Base-by-base conservation (phyloP, 257 asterid genomes). In the Scutellaria galericulata region DNA sequence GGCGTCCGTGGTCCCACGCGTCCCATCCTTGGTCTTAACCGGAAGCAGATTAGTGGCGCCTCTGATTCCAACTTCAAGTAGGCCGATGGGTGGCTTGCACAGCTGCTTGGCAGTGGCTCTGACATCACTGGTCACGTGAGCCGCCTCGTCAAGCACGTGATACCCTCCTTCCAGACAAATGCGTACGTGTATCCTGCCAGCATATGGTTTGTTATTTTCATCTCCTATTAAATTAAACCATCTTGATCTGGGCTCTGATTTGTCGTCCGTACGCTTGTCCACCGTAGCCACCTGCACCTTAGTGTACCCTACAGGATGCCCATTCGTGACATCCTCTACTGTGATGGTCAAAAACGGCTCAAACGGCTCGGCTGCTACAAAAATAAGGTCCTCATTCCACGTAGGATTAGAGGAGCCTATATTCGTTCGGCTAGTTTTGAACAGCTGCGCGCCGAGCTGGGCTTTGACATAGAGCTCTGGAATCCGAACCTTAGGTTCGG, bases 101-200 rank as follows among this genome's bases (percentile, higher is more conserved):
- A 93, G 75, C 73, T 90, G 98, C 18, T 77, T 83, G 46, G 97
- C 95, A 0, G 98, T 89, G 69, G 97, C 85, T 7, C 95, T 75
- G 5, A 86, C 98, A 52, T 93, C 98, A 51, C 98, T 93, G 52
- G 95, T 90, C 88, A 90, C 88, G 72, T 90, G 91, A 66, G 96
- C 89, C 3, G 98, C 97, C 86, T 93, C 98, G 51, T 93, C 98
- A 5, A 89, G 88, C 90, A 93, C 97, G 82, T 93, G 98, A 80
- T 93, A 93, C 45, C 98, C 98, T 6, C 97, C 98, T 55, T 93
- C 98, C 68, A 93, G 42, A 68, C 96, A 86, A 2, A 83, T 82
- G 41, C 91, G 85, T 68, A 93, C 89, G 78, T 90, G 98, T 72
- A 93, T 90, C 70, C 98, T 78, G 14, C 97, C 97, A 0, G 93